A percentile compares a stretch with the other conserved stretches of the same genome.
Evolutionary conservation across 192 early-diverging fungal genomes (phyloP).

Genomic region (Mortierella alpina): DNA sequence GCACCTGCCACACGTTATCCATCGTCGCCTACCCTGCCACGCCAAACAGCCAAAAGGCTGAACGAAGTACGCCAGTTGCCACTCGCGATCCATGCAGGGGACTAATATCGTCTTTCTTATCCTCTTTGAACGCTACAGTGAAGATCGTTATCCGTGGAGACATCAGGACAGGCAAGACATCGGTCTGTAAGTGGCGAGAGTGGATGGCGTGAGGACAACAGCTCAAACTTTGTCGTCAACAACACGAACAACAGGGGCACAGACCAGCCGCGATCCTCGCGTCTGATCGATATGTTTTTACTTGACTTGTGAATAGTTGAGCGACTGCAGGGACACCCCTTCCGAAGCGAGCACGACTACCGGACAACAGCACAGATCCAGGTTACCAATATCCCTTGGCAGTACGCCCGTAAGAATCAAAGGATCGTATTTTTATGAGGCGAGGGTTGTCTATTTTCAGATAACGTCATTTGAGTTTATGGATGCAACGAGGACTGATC

Average conservation of each 20-base stretch:
- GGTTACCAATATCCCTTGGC: conserved; percentile 71
- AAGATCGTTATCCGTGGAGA: conserved; percentile 70
- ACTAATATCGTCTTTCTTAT: background rate
- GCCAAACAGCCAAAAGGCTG: no score
- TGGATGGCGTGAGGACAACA: no score
- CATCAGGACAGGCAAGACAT: conserved; percentile 67
- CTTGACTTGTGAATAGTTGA: conserved; percentile 49
- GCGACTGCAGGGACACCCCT: conserved; percentile 62
- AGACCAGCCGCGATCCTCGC: background rate
- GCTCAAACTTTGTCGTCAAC: no score
- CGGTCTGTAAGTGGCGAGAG: conserved; percentile 57
- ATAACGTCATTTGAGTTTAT: no score
- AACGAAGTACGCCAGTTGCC: no score
- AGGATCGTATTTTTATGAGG: no score
- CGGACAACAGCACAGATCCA: conserved; percentile 68
- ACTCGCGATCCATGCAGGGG: no score
- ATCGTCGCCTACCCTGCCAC: no score
- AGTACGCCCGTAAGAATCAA: conserved; percentile 57
- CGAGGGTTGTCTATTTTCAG: no score
- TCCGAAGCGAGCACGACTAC: conserved; percentile 52
- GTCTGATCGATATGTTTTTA: background rate
- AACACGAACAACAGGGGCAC: conserved; percentile 2
- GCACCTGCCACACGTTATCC: background rate
- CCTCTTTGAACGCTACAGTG: conserved; percentile 49
- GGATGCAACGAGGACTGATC: no score